Conservation (phyloP, 345 rosid species). For the Cochlearia excelsa region DNA sequence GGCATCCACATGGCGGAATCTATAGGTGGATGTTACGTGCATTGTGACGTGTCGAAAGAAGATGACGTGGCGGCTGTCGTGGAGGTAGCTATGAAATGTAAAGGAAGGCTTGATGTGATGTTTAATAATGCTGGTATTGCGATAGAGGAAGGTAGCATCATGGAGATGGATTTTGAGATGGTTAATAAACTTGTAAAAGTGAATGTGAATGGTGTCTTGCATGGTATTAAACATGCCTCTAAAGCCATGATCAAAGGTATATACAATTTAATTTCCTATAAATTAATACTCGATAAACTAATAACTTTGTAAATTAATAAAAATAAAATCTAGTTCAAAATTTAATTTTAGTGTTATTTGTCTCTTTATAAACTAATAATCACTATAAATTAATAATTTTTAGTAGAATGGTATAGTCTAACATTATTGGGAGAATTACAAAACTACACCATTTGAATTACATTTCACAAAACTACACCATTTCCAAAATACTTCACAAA, state of each 20-base stretch:
- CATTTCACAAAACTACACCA: too few relatives aligned
- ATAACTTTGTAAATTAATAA: too few relatives aligned
- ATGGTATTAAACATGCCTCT: conserved; percentile 75
- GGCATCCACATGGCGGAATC: conserved; percentile 53
- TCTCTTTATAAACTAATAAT: too few relatives aligned
- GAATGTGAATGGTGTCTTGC: conserved; percentile 60
- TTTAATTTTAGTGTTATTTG: too few relatives aligned
- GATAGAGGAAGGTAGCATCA: conserved; percentile 55
- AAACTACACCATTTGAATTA: too few relatives aligned
- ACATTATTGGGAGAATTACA: too few relatives aligned
- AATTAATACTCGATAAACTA: too few relatives aligned
- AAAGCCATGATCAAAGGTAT: conserved; percentile 58
- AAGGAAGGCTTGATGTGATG: conserved; percentile 44
- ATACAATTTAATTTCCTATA: too few relatives aligned
- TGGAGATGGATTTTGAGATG: conserved; percentile 46
- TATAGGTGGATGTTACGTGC: conserved; percentile 62
- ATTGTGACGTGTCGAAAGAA: conserved; percentile 70
- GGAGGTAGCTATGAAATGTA: conserved; percentile 55
- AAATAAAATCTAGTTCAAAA: too few relatives aligned
- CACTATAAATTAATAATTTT: too few relatives aligned
- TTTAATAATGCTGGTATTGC: conserved; percentile 52
- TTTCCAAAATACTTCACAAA: too few relatives aligned
- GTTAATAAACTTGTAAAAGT: conserved; percentile 47
- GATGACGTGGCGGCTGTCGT: conserved; percentile 58
- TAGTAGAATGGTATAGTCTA: too few relatives aligned